Base-by-base conservation (phyloP, 345 rosid species). In the Hibiscus trionum region DNA sequence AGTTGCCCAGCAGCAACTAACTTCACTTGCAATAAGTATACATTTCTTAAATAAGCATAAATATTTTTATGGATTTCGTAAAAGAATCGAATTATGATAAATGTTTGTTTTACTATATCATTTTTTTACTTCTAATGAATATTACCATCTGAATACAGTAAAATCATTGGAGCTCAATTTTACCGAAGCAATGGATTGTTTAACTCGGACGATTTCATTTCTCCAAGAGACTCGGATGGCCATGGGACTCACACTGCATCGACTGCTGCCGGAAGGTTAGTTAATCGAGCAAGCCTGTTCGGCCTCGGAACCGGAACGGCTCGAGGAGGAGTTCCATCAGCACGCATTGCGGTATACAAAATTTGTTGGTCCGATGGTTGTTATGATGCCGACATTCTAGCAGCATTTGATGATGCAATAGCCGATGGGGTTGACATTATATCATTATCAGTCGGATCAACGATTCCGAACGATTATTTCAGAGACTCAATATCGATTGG, bases 241-340 rank as follows among this genome's bases (percentile, higher is more conserved):
- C 87, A 86, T 37, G 89, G 89, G n/a, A 78, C 87, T 11, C 87
- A 86, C 61, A 29, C 74, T 0, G 82, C 87, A 19, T 83, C 89
- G 24, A 83, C 65, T 17, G 79, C 82, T 11, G 85, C 87, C 0
- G 87, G 87, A 0, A 19, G 52, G 26, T 33, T 24, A 17, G 79
- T 75, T 21, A 61, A 7, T 61, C 27, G 1, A 29, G 77, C 77
- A 70, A 78, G 61, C 61, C 26, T 81, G 1, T 65, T 26, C 1
- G 84, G 81, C 17, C 39, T 75, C 2, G 77, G 57, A 7, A 3
- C 1, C 4, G 84, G 80, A 14, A 76, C 76, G 1, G 84, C 84
- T 17, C 63, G 77, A 0, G 84, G 79, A 3, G 81, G 76, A 1
- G 84, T 81, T 58, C 61, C 61, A 5, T 58, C 61, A 11, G 61